Conservation (phyloP, 176 grass and related monocot species). For the Aechmea fasciata region DNA sequence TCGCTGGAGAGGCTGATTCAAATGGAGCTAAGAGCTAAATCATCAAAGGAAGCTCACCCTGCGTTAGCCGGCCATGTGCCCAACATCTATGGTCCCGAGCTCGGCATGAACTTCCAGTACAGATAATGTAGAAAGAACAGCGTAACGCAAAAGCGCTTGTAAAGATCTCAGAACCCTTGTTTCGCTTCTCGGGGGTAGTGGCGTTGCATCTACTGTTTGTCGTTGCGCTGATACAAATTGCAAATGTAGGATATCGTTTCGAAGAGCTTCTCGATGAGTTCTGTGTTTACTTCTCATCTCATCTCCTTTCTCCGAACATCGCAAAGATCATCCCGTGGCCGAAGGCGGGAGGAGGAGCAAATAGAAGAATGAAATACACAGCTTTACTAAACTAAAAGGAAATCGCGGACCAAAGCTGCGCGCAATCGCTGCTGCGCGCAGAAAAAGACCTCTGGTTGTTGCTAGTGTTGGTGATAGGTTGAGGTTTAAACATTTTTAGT, state of each 20-base stretch:
- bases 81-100: constrained; percentile 40
- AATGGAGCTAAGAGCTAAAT: constrained; percentile 73
- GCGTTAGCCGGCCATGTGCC: constrained; percentile 42
- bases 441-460: too few relatives aligned
- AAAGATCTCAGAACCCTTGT: neutral
- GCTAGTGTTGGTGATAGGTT: too few relatives aligned
- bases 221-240: neutral
- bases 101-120: constrained; percentile 61
- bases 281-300: neutral
- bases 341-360: neutral
- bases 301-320: neutral
- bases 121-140: constrained; percentile 26
- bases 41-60: constrained; percentile 45
- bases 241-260: neutral
- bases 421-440: too few relatives aligned
- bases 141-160: neutral
- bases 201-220: neutral
- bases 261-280: neutral
- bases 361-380: too few relatives aligned
- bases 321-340: neutral
- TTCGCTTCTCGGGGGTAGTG: neutral
- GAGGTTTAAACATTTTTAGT: too few relatives aligned
- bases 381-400: too few relatives aligned
- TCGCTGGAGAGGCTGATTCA: constrained; percentile 67
- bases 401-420: too few relatives aligned